Conservation (phyloP, 345 rosid species). For the Abelmoschus esculentus region DNA sequence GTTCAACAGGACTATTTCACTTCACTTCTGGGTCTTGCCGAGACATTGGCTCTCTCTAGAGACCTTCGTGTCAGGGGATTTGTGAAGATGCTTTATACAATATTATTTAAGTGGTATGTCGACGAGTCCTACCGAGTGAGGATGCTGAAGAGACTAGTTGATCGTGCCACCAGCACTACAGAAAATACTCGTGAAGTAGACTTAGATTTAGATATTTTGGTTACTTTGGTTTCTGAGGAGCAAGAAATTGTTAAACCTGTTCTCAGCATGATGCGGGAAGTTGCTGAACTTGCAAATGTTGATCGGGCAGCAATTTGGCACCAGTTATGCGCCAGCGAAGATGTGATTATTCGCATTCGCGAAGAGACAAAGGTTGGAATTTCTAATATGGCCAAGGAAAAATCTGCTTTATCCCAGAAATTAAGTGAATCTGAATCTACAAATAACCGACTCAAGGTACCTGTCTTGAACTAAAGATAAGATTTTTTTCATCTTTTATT, state of each 20-base stretch:
- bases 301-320: conserved; percentile 94
- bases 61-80: conserved; percentile 71
- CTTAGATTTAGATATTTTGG: conserved; percentile 78
- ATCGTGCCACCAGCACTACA: conserved; percentile 63
- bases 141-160: conserved; percentile 85
- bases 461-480: conserved; percentile 15
- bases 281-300: conserved; percentile 84
- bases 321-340: conserved; percentile 71
- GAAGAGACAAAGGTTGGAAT: conserved; percentile 70
- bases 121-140: conserved; percentile 68
- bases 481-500: too few relatives aligned
- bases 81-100: conserved; percentile 77
- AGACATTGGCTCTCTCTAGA: conserved; percentile 68
- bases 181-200: conserved; percentile 56
- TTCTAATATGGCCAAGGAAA: conserved; percentile 58
- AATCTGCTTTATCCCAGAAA: conserved; percentile 48
- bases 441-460: conserved; percentile 73
- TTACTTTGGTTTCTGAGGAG: conserved; percentile 71
- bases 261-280: conserved; percentile 77
- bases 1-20: conserved; percentile 63
- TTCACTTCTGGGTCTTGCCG: conserved; percentile 80
- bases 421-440: conserved; percentile 72
- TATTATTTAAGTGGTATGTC: conserved; percentile 76
- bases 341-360: conserved; percentile 58
- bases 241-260: conserved; percentile 67